A percentile compares a stretch with the other conserved stretches of the same genome.
phyloP scores from a whole-genome alignment of 2,329 filamentous ascomycete species.

The Penicillium sp. region DNA sequence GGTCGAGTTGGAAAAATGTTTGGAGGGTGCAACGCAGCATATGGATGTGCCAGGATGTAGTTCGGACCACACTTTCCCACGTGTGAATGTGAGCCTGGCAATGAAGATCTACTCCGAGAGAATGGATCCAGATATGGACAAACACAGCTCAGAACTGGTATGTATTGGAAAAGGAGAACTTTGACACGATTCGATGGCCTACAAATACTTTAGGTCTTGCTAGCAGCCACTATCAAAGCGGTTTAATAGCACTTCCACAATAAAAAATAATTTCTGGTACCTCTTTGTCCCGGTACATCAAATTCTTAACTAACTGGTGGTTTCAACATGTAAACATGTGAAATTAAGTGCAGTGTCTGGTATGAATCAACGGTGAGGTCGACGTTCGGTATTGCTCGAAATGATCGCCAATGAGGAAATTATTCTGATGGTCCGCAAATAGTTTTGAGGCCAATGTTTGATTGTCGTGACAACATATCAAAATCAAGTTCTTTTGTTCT shows the following conservation, averaged over 20 bases:
- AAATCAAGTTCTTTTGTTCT: neutral
- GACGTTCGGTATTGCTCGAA: neutral
- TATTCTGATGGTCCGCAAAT: neutral
- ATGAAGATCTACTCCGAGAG: too few species aligned
- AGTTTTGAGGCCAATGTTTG: neutral
- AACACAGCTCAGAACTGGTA: too few species aligned
- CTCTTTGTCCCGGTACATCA: neutral
- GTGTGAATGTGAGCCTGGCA: too few species aligned
- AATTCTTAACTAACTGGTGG: neutral
- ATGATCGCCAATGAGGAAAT: neutral
- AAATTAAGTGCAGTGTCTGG: neutral
- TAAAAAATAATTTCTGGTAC: neutral
- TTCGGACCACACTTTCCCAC: too few species aligned
- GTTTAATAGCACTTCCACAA: neutral
- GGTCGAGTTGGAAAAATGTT: too few species aligned
- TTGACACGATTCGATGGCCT: neutral
- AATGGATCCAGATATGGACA: too few species aligned
- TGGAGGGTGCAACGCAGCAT: too few species aligned
- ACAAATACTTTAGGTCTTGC: neutral
- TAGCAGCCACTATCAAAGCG: neutral
- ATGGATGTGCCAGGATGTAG: too few species aligned
- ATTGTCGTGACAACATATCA: neutral
- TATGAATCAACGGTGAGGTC: neutral
- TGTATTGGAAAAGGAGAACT: neutral
- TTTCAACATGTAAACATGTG: neutral